phyloP scores from a whole-genome alignment of 371 early-diverging fungal genomes.

The Rhizopus stolonifer region DNA sequence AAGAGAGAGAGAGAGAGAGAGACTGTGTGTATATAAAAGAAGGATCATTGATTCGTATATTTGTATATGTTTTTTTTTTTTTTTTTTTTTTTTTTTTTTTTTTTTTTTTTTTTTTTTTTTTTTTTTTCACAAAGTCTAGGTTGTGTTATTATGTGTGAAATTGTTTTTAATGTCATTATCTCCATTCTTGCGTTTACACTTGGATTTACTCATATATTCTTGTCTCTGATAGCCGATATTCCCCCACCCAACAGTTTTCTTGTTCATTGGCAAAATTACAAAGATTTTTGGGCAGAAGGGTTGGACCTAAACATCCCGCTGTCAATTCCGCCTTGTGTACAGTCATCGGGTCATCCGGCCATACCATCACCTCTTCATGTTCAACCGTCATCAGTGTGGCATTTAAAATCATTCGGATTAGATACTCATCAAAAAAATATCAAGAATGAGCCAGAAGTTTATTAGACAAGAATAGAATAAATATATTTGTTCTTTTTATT shows the following conservation, averaged over 20 bases:
- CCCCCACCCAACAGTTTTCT: constrained; percentile 34
- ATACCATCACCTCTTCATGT: background rate
- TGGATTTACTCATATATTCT: constrained; percentile 33
- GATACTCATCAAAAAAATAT: no score
- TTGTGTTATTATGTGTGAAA: constrained; percentile 35
- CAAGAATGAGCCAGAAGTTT: background rate
- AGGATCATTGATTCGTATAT: no score
- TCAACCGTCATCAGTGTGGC: constrained; percentile 19
- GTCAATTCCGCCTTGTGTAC: background rate
- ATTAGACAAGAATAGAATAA: background rate
- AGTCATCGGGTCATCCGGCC: background rate
- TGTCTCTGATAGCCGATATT: constrained; percentile 30
- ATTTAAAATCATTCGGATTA: constrained; percentile 7
- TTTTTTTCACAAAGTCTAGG: constrained; percentile 45
- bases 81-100: no score
- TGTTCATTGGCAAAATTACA: constrained; percentile 36
- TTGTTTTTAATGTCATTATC: constrained; percentile 37
- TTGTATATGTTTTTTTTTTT: no score
- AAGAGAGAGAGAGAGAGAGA: no score
- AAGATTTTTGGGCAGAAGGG: constrained; percentile 41
- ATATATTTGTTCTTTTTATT: background rate
- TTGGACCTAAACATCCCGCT: constrained; percentile 17
- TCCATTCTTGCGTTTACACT: constrained; percentile 34
- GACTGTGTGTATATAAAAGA: no score
- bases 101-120: no score